phyloP scores from a whole-genome alignment of 257 asterid species.

The Striga asiatica region DNA sequence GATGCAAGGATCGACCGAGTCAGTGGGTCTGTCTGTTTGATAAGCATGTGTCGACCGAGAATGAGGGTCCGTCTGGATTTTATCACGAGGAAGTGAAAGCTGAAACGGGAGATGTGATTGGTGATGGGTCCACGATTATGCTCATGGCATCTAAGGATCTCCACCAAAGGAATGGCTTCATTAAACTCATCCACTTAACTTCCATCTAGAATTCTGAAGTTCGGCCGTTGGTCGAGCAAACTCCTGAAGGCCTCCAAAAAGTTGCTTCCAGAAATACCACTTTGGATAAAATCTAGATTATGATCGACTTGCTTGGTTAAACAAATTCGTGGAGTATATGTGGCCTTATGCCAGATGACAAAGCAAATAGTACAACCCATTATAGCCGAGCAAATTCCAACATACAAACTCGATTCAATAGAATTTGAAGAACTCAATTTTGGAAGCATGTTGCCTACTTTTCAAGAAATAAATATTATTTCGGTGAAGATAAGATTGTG shows the following conservation, averaged over 20 bases:
- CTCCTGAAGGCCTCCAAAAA: conserved; percentile 31
- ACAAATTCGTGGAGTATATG: conserved; percentile 69
- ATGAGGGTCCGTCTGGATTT: too few relatives aligned
- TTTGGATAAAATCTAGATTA: conserved; percentile 93
- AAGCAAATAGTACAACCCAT: conserved; percentile 64
- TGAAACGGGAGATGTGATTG: too few relatives aligned
- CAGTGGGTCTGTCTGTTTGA: too few relatives aligned
- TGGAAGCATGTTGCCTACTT: conserved; percentile 69
- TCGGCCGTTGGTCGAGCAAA: conserved; percentile 53
- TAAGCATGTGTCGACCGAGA: too few relatives aligned
- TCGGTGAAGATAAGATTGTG: too few relatives aligned
- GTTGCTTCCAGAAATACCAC: conserved; percentile 69
- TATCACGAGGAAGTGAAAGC: too few relatives aligned
- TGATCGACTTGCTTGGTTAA: conserved; percentile 94
- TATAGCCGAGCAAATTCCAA: conserved; percentile 75
- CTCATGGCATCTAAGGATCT: too few relatives aligned
- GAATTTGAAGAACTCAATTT: conserved; percentile 58
- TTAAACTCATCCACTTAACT: too few relatives aligned
- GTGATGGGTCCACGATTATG: too few relatives aligned
- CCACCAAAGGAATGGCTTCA: too few relatives aligned
- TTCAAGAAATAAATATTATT: too few relatives aligned
- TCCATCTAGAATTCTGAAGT: conserved; percentile 63
- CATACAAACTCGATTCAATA: conserved; percentile 64
- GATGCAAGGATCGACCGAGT: too few relatives aligned
- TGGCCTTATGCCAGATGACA: conserved; percentile 82